phyloP scores from a whole-genome alignment of 108 stramenopile genomes.

The Skeletonema menzelii region DNA sequence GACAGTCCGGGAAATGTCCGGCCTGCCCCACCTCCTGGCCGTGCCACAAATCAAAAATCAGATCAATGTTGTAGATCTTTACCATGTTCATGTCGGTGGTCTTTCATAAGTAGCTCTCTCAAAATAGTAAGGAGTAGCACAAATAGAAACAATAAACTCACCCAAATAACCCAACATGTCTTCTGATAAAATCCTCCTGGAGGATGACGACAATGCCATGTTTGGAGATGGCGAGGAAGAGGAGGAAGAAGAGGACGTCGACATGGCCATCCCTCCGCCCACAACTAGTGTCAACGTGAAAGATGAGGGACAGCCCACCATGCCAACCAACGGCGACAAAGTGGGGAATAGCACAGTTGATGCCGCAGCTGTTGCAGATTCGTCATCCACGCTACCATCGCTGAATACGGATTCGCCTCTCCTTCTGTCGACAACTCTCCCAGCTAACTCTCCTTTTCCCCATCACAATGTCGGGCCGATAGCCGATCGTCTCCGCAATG shows the following conservation, averaged over 20 bases:
- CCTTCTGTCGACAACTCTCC: constrained; percentile 30
- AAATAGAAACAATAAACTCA: not conserved
- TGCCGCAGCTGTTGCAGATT: not conserved
- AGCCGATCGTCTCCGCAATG: constrained; percentile 78
- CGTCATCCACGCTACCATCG: not conserved
- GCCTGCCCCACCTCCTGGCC: too few species aligned
- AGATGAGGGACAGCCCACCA: constrained; percentile 4
- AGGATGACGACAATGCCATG: constrained; percentile 41
- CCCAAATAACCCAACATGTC: not conserved
- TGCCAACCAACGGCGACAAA: constrained; percentile 4
- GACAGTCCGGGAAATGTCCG: too few species aligned
- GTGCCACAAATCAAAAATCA: too few species aligned
- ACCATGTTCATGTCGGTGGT: too few species aligned
- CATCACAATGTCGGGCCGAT: constrained; percentile 78
- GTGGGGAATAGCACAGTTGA: not conserved
- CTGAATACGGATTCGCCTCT: constrained; percentile 21
- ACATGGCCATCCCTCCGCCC: constrained; percentile 2
- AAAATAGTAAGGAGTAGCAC: not conserved
- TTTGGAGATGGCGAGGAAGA: constrained; percentile 46
- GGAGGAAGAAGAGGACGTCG: constrained; percentile 42
- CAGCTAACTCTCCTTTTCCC: constrained; percentile 64
- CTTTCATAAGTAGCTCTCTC: too few species aligned
- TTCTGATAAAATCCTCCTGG: constrained; percentile 22
- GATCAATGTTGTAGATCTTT: too few species aligned
- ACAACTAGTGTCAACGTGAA: constrained; percentile 8